These are phyloP conservation scores for Vigna unguiculata DNA, from an alignment of 306 rosid species.

Conservation along the genomic window DNA sequence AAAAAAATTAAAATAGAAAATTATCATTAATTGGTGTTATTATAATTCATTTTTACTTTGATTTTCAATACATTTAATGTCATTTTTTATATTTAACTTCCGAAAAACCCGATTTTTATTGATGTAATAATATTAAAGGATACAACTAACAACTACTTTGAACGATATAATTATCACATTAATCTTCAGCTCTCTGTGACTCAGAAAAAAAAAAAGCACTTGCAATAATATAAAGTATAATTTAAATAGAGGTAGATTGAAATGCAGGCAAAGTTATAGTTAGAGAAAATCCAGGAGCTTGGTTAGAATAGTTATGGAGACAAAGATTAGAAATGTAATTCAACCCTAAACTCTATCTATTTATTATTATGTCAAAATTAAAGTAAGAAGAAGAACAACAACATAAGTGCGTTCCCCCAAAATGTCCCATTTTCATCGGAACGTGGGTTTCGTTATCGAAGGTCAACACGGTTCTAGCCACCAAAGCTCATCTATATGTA, in stretches of 20 bases:
- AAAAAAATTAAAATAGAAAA: too few relatives aligned
- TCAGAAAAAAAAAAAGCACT: too few relatives aligned
- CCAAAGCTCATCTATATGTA: not conserved
- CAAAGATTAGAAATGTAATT: slow-evolving; percentile 44
- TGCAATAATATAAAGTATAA: too few relatives aligned
- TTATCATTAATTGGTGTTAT: too few relatives aligned
- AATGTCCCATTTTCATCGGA: slow-evolving; percentile 35
- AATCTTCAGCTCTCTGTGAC: too few relatives aligned
- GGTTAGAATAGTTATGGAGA: slow-evolving; percentile 18
- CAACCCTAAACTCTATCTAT: slow-evolving; percentile 1
- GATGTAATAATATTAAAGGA: too few relatives aligned
- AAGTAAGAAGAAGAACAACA: not conserved
- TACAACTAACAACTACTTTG: too few relatives aligned
- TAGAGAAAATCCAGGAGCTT: slow-evolving; percentile 39
- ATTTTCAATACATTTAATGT: too few relatives aligned
- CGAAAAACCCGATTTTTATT: too few relatives aligned
- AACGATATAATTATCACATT: too few relatives aligned
- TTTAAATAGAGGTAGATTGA: slow-evolving; percentile 9
- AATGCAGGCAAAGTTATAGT: slow-evolving; percentile 10
- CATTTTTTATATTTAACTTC: too few relatives aligned
- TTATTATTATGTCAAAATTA: slow-evolving; percentile 12
- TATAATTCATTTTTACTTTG: too few relatives aligned
- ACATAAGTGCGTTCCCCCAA: not conserved
- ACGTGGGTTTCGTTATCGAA: slow-evolving; percentile 30
- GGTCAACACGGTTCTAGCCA: slow-evolving; percentile 37